A percentile compares a stretch with the other conserved stretches of the same genome.
These are phyloP conservation scores for Talaromyces ruber DNA, from an alignment of 495 filamentous ascomycete genomes.

Conservation along the genomic window DNA sequence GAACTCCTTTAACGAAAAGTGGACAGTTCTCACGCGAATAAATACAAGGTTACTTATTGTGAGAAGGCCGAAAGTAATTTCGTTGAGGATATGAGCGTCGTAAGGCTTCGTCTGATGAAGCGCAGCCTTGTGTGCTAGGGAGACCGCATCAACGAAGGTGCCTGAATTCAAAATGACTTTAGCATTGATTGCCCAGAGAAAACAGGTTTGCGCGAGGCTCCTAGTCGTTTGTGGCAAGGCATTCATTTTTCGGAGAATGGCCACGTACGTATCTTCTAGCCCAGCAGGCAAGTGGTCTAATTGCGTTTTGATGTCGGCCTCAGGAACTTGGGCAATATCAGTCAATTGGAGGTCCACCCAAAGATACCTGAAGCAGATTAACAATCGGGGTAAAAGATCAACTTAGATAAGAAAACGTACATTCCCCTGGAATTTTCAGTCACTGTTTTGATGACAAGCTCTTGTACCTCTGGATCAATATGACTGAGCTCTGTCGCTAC, in stretches of 20 bases:
- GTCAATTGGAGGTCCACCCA: background rate
- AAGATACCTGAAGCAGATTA: background rate
- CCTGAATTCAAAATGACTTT: background rate
- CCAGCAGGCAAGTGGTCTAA: background rate
- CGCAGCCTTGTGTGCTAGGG: background rate
- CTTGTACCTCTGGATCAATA: background rate
- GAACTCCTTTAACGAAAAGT: background rate
- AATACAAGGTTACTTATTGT: background rate
- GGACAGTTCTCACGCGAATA: background rate
- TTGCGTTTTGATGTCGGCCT: background rate
- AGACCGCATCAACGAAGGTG: background rate
- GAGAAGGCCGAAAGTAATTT: background rate
- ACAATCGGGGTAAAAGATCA: background rate
- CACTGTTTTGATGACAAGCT: background rate
- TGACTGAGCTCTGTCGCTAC: background rate
- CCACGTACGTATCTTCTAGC: background rate
- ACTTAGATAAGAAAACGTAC: background rate
- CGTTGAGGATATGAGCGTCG: background rate
- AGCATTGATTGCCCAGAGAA: background rate
- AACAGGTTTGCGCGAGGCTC: background rate
- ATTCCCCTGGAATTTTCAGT: background rate
- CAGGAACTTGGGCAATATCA: background rate
- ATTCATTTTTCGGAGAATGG: background rate
- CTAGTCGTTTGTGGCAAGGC: background rate
- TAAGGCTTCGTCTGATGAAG: background rate